Conservation (phyloP, 108 stramenopile genomes). For the Pseudonitzschia delicatissima region DNA sequence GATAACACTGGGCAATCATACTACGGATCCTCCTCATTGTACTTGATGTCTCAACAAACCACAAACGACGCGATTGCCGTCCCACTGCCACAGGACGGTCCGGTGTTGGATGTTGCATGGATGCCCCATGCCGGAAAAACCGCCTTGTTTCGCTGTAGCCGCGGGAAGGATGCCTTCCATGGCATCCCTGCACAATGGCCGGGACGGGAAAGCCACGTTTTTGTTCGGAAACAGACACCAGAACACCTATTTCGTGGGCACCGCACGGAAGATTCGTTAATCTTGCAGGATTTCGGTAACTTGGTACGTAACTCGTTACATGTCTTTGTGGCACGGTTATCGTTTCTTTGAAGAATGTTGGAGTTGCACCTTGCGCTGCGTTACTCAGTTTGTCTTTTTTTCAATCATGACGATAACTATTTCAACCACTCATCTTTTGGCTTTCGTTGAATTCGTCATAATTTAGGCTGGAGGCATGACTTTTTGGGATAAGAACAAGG, state of each 20-base stretch:
- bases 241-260: slow-evolving; percentile 85
- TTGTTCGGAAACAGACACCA: slow-evolving; percentile 92
- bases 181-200: slow-evolving; percentile 88
- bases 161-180: slow-evolving; percentile 92
- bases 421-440: too few species aligned
- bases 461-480: slow-evolving; percentile 84
- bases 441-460: too few species aligned
- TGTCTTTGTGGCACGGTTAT: too few species aligned
- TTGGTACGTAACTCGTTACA: too few species aligned
- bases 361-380: too few species aligned
- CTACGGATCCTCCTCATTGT: slow-evolving; percentile 92
- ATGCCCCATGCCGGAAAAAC: slow-evolving; percentile 77
- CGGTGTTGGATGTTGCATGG: slow-evolving; percentile 84
- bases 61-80: slow-evolving; percentile 56
- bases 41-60: slow-evolving; percentile 64
- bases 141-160: slow-evolving; percentile 79
- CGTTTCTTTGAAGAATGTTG: too few species aligned
- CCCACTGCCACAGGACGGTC: slow-evolving; percentile 71
- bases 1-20: slow-evolving; percentile 92
- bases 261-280: slow-evolving; percentile 91
- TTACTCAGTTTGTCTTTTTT: too few species aligned
- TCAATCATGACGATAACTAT: too few species aligned
- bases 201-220: slow-evolving; percentile 88
- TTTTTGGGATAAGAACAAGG: slow-evolving; percentile 95
- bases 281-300: slow-evolving; percentile 85